Conservation (phyloP, 2,329 filamentous ascomycete genomes). For the Ceratocystis alfenasii region DNA sequence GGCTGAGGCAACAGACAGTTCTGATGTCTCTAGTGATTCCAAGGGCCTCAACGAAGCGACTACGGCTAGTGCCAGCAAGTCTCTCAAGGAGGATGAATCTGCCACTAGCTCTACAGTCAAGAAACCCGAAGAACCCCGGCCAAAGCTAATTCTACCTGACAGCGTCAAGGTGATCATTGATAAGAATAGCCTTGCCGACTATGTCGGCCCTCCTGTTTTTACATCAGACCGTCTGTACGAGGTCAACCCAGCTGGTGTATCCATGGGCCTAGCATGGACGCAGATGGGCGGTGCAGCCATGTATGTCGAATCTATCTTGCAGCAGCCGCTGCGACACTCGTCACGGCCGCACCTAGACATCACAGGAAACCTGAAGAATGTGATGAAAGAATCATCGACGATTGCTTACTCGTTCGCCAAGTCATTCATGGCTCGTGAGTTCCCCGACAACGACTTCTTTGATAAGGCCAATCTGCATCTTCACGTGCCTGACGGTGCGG, state of each 20-base stretch:
- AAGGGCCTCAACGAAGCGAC: slow-evolving; percentile 24
- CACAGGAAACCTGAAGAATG: slow-evolving; percentile 85
- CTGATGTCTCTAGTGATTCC: slow-evolving; percentile 16
- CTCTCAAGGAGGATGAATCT: slow-evolving; percentile 31
- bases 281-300: slow-evolving; percentile 91
- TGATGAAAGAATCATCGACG: slow-evolving; percentile 95
- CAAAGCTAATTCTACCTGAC: slow-evolving; percentile 72
- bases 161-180: slow-evolving; percentile 73
- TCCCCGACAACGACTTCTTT: slow-evolving; percentile 87
- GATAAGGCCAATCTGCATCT: slow-evolving; percentile 90
- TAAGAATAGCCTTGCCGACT: slow-evolving; percentile 88
- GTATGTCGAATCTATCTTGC: slow-evolving; percentile 93
- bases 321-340: slow-evolving; percentile 61
- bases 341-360: slow-evolving; percentile 74
- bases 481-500: slow-evolving; percentile 91
- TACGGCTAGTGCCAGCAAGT: slow-evolving; percentile 27
- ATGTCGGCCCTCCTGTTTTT: slow-evolving; percentile 90
- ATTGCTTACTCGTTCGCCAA: slow-evolving; percentile 97
- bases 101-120: slow-evolving; percentile 26
- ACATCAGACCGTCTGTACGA: slow-evolving; percentile 94
- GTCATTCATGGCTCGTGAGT: slow-evolving; percentile 70
- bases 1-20: slow-evolving; percentile 26
- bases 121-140: slow-evolving; percentile 59
- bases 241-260: slow-evolving; percentile 80
- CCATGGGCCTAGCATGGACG: slow-evolving; percentile 97